Conservation (phyloP, 2,329 filamentous ascomycete genomes). For the Ascochyta lentis region DNA sequence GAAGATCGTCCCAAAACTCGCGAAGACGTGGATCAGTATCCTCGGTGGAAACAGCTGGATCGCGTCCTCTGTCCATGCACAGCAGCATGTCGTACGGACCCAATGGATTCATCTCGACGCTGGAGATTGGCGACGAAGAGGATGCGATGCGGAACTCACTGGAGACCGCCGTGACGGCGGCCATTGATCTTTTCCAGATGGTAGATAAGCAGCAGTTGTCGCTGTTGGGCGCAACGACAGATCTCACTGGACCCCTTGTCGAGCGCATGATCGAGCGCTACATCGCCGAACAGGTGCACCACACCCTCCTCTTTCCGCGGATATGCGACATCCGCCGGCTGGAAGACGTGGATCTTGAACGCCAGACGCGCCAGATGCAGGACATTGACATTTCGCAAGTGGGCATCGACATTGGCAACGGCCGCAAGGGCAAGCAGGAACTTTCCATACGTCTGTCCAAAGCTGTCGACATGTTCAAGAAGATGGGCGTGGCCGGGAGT, state of each 20-base stretch:
- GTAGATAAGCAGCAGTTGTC: slow-evolving; percentile 97
- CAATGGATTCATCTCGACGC: slow-evolving; percentile 48
- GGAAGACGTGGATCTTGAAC: slow-evolving; percentile 87
- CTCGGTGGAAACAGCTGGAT: slow-evolving; percentile 40
- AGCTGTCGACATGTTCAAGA: slow-evolving; percentile 88
- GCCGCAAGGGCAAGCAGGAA: slow-evolving; percentile 78
- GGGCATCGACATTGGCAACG: slow-evolving; percentile 83
- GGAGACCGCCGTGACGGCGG: slow-evolving; percentile 89
- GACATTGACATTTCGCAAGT: slow-evolving; percentile 94
- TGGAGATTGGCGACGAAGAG: slow-evolving; percentile 86
- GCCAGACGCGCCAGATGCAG: slow-evolving; percentile 90
- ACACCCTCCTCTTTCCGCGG: slow-evolving; percentile 80
- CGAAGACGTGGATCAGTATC: slow-evolving; percentile 45
- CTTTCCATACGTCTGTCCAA: slow-evolving; percentile 76
- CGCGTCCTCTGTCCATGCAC: slow-evolving; percentile 42
- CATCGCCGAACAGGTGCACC: slow-evolving; percentile 89
- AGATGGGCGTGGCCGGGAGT: slow-evolving; percentile 76
- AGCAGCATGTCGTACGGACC: slow-evolving; percentile 46
- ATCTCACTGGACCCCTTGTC: slow-evolving; percentile 88
- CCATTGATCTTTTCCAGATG: slow-evolving; percentile 93
- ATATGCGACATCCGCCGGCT: slow-evolving; percentile 77
- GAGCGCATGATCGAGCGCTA: slow-evolving; percentile 96
- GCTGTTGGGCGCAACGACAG: slow-evolving; percentile 87
- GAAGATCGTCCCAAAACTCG: slow-evolving; percentile 42
- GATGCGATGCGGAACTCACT: slow-evolving; percentile 86